Evolutionary conservation across 176 grass and related monocot genomes (phyloP).

Genomic region (Urochloa ruziziensis): DNA sequence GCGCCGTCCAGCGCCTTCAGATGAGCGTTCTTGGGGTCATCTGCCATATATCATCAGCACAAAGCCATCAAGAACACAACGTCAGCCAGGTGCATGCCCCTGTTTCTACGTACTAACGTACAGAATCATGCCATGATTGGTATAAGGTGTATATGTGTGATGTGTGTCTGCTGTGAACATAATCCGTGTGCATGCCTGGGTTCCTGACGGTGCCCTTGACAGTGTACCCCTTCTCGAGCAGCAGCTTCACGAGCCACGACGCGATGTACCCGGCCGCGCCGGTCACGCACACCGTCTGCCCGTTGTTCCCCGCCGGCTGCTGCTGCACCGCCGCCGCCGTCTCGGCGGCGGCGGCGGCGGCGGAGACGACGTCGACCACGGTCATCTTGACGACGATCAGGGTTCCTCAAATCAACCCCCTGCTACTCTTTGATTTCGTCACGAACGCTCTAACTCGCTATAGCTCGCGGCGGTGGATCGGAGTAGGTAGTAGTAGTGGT

Average conservation of each 20-base stretch:
- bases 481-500: too few species aligned
- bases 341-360: not conserved
- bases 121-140: too few species aligned
- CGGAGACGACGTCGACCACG: conserved; percentile 23
- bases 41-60: conserved; percentile 1
- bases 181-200: conserved; percentile 57
- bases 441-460: not conserved
- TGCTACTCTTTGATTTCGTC: not conserved
- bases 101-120: too few species aligned
- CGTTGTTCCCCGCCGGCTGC: conserved; percentile 13
- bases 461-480: not conserved
- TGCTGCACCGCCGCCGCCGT: not conserved
- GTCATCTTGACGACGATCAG: not conserved
- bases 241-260: conserved; percentile 83
- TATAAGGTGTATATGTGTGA: too few species aligned
- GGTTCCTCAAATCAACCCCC: not conserved
- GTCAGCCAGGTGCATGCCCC: not conserved
- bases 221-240: conserved; percentile 84
- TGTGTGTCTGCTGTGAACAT: too few species aligned
- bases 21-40: conserved; percentile 88
- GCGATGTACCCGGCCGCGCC: conserved; percentile 89
- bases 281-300: conserved; percentile 78
- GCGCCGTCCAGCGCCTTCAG: conserved; percentile 76
- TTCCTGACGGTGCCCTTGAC: conserved; percentile 92
- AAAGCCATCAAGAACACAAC: not conserved